These are phyloP conservation scores for Kurtzmaniella quercitrusa DNA, from an alignment of 1,139 yeast species.

Conservation along the genomic window DNA sequence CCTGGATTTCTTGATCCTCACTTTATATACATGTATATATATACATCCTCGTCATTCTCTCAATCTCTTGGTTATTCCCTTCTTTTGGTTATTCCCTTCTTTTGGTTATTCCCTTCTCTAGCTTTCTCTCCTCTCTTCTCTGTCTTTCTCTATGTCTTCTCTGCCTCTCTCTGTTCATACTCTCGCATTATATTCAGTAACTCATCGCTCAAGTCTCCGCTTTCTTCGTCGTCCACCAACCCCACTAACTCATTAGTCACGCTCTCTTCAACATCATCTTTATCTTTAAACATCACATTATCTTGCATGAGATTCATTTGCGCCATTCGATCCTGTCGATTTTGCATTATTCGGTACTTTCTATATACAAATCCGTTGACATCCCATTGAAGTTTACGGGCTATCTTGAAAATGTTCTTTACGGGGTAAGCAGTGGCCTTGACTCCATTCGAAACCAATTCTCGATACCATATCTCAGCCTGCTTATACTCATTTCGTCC, in stretches of 20 bases:
- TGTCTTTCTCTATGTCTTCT: not conserved
- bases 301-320: constrained; percentile 18
- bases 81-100: too few relatives aligned
- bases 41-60: too few relatives aligned
- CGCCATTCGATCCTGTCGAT: constrained; percentile 19
- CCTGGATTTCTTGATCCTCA: too few relatives aligned
- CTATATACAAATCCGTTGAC: constrained; percentile 31
- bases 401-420: constrained; percentile 29
- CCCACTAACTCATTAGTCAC: constrained; percentile 20
- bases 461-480: constrained; percentile 39
- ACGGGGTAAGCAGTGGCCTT: constrained; percentile 23
- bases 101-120: too few relatives aligned
- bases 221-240: constrained; percentile 6
- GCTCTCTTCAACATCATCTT: constrained; percentile 13
- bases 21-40: too few relatives aligned
- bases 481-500: constrained; percentile 22
- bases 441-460: constrained; percentile 31
- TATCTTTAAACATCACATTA: constrained; percentile 16
- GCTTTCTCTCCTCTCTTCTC: not conserved
- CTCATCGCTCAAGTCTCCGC: constrained; percentile 17
- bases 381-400: constrained; percentile 34
- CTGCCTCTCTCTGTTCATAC: constrained; percentile 4
- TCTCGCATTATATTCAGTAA: constrained; percentile 16
- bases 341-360: constrained; percentile 20
- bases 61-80: too few relatives aligned